phyloP scores from a whole-genome alignment of 306 rosid genomes.

The Alnus rubra region DNA sequence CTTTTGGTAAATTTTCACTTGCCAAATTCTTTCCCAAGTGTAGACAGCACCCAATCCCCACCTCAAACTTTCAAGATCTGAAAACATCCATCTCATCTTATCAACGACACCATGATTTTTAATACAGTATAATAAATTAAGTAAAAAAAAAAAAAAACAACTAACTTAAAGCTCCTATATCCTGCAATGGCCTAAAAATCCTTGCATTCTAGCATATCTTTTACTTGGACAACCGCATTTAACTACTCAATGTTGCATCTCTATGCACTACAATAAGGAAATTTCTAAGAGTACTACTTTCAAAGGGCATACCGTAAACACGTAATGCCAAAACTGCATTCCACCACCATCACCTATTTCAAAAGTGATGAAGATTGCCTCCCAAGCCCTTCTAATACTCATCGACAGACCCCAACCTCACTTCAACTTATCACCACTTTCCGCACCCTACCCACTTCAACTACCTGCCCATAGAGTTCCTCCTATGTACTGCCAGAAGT shows the following conservation, averaged over 20 bases:
- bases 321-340: background rate
- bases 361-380: background rate
- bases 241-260: background rate
- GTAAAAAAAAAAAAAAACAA: background rate
- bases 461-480: constrained; percentile 3
- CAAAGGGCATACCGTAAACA: background rate
- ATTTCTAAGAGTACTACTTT: background rate
- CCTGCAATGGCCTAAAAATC: background rate
- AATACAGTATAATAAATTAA: too few species aligned
- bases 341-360: background rate
- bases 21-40: background rate
- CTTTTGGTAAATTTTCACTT: background rate
- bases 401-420: background rate
- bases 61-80: background rate
- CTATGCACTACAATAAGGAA: background rate
- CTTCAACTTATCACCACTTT: background rate
- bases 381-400: background rate
- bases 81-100: background rate
- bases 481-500: background rate
- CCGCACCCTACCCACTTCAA: background rate
- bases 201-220: background rate
- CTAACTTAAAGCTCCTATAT: background rate
- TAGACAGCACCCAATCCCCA: background rate
- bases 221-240: background rate
- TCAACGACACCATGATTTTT: background rate